Percentiles rank a stretch among this genome's conserved stretches.
Conservation (phyloP, 257 asterid species). For the Datura wrightii region DNA sequence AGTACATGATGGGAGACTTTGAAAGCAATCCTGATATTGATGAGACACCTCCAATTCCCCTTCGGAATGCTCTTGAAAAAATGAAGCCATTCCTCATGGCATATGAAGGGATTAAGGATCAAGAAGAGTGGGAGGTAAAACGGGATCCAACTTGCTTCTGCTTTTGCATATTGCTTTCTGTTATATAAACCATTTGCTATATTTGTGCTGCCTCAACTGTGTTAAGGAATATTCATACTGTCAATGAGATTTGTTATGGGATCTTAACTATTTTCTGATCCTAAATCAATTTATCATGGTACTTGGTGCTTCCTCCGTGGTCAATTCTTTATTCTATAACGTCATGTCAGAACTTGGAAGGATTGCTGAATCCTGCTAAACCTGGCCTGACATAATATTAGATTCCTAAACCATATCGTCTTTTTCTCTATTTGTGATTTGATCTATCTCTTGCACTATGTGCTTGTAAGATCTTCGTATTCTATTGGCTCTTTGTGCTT, state of each 20-base stretch:
- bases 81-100: conserved; percentile 87
- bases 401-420: background rate
- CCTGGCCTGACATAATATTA: background rate
- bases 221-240: background rate
- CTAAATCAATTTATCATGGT: background rate
- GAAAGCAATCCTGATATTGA: conserved; percentile 87
- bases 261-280: background rate
- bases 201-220: background rate
- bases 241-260: background rate
- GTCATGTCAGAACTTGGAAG: background rate
- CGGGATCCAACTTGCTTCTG: background rate
- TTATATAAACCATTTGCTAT: background rate
- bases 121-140: conserved; percentile 96
- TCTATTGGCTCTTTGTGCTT: background rate
- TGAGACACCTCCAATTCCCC: conserved; percentile 80
- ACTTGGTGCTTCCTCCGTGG: background rate
- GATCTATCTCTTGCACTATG: background rate
- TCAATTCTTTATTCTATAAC: background rate
- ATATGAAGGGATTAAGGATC: conserved; percentile 76
- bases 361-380: background rate
- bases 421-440: background rate
- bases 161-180: background rate
- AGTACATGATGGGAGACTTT: conserved; percentile 81
- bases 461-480: conserved; percentile 20
- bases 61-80: conserved; percentile 86